These are phyloP conservation scores for Chytriomyces confervae DNA, from an alignment of 192 early-diverging fungal species.

Conservation along the genomic window DNA sequence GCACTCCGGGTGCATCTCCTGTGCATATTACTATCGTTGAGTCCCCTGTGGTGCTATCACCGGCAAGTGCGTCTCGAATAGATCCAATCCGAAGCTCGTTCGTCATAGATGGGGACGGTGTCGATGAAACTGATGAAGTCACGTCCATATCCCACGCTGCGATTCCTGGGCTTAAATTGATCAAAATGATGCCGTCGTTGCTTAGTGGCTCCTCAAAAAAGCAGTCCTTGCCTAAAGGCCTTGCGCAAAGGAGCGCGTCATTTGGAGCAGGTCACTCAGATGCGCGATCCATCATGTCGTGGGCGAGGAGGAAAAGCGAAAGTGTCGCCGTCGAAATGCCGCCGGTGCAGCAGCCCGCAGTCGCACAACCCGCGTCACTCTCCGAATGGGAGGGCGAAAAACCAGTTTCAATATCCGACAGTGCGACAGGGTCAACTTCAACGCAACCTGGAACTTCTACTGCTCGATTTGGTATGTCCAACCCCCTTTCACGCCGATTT, in stretches of 20 bases:
- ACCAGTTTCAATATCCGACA: neutral
- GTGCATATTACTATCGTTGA: neutral
- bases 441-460: neutral
- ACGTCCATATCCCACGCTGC: constrained; percentile 28
- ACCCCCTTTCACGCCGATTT: neutral
- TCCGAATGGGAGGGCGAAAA: neutral
- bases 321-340: neutral
- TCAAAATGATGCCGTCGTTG: constrained; percentile 26
- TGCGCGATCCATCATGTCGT: constrained; percentile 6
- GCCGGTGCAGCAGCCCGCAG: neutral
- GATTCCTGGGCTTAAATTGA: constrained; percentile 23
- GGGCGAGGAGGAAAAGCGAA: constrained; percentile 16
- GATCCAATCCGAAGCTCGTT: neutral
- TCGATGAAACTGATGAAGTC: constrained; percentile 31
- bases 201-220: neutral
- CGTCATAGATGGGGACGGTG: constrained; percentile 23
- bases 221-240: too few species aligned
- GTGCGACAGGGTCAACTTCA: neutral
- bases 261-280: neutral
- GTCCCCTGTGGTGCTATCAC: neutral
- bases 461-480: neutral
- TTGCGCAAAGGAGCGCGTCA: neutral
- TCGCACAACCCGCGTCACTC: neutral
- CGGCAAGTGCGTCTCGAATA: neutral
- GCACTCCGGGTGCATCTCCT: neutral